These are phyloP conservation scores for Fraxinus xanthoxyloides DNA, from an alignment of 305 asterid genomes.

Conservation along the genomic window DNA sequence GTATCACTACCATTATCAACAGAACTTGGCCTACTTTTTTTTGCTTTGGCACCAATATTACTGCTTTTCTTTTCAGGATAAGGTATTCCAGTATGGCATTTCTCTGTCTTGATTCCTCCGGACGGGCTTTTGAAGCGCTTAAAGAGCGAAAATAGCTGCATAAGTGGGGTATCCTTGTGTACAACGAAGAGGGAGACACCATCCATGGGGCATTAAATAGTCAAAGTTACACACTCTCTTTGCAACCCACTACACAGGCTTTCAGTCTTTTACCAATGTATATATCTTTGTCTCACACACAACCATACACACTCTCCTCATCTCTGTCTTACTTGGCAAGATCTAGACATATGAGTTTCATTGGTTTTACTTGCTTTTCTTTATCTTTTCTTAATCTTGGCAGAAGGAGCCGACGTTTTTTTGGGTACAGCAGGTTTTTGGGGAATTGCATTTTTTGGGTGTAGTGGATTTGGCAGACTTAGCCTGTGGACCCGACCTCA, in stretches of 20 bases:
- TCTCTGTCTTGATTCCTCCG: conserved; percentile 9
- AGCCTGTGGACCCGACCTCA: too few species aligned
- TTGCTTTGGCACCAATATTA: too few species aligned
- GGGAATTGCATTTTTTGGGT: too few species aligned
- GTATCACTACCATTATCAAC: too few species aligned
- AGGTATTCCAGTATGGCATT: neutral
- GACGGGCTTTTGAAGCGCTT: neutral
- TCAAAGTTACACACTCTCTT: neutral
- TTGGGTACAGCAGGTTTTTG: too few species aligned
- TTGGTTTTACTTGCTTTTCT: neutral
- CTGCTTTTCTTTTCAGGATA: conserved; percentile 8
- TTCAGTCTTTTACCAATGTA: neutral
- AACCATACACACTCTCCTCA: too few species aligned
- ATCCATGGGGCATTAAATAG: neutral
- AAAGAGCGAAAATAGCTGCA: neutral
- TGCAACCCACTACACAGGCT: neutral
- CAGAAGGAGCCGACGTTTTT: too few species aligned
- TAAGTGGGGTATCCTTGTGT: neutral
- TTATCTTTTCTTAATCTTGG: too few species aligned
- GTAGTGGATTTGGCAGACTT: too few species aligned
- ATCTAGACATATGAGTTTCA: neutral
- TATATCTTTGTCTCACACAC: neutral
- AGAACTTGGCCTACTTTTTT: too few species aligned
- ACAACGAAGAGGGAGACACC: neutral
- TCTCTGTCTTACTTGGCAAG: neutral